Evolutionary conservation across 2,329 filamentous ascomycete genomes (phyloP).

Genomic region (Aspergillus amoenus): DNA sequence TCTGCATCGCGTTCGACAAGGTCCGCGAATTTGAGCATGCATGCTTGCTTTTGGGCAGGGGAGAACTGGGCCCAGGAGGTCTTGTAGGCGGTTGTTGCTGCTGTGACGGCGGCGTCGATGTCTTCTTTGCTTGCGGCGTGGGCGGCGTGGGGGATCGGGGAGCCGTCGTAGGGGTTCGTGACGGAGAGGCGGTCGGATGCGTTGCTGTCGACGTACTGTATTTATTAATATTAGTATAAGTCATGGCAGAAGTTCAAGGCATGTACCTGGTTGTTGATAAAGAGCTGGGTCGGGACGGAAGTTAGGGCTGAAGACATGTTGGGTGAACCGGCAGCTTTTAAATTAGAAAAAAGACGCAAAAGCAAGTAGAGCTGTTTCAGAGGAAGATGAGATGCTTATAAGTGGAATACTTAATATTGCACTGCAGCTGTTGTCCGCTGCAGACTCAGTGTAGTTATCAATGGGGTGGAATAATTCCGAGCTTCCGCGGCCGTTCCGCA

Average conservation of each 20-base stretch:
- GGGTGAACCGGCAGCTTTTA: too few relatives aligned
- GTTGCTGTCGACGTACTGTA: slow-evolving; percentile 47
- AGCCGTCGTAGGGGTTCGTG: slow-evolving; percentile 41
- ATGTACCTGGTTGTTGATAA: slow-evolving; percentile 52
- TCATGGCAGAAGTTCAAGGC: too few relatives aligned
- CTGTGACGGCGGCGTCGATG: slow-evolving; percentile 44
- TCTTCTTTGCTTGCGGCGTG: slow-evolving; percentile 48
- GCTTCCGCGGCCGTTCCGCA: neutral
- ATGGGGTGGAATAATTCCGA: neutral
- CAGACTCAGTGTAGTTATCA: too few relatives aligned
- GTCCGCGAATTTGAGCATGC: slow-evolving; percentile 15
- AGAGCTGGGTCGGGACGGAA: slow-evolving; percentile 31
- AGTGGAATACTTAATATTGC: too few relatives aligned
- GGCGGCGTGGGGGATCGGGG: slow-evolving; percentile 38
- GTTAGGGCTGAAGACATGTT: neutral
- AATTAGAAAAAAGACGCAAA: too few relatives aligned
- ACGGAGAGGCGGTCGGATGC: slow-evolving; percentile 48
- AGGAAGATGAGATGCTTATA: neutral
- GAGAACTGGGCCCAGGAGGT: slow-evolving; percentile 6
- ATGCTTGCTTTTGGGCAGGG: slow-evolving; percentile 2
- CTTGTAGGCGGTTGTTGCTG: slow-evolving; percentile 44
- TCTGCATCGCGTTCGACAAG: slow-evolving; percentile 11
- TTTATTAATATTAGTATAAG: neutral
- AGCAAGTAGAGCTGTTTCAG: too few relatives aligned
- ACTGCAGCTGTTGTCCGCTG: too few relatives aligned